Percentiles rank a stretch among this genome's conserved stretches.
Conservation (phyloP, 2,329 filamentous ascomycete genomes). For the Penicillium sp. region DNA sequence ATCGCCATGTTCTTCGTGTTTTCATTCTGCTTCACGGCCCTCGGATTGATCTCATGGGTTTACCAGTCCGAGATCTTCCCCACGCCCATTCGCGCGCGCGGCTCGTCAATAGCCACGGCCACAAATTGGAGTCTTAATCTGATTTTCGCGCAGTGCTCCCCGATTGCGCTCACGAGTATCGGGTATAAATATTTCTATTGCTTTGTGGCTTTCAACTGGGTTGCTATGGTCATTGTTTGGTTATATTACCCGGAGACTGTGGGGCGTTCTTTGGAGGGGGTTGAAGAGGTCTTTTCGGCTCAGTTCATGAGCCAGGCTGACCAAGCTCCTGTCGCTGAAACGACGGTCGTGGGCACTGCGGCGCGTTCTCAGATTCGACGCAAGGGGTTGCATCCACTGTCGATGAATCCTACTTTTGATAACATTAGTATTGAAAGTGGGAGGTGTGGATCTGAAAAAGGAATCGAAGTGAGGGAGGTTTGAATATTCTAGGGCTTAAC, state of each 20-base stretch:
- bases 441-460: slow-evolving; percentile 6
- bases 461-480: not conserved
- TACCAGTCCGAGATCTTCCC: slow-evolving; percentile 53
- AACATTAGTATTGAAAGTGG: slow-evolving; percentile 15
- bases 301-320: not conserved
- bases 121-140: slow-evolving; percentile 51
- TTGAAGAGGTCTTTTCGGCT: slow-evolving; percentile 30
- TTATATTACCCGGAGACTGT: slow-evolving; percentile 38
- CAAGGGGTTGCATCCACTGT: slow-evolving; percentile 23
- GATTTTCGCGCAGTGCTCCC: slow-evolving; percentile 54
- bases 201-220: slow-evolving; percentile 53
- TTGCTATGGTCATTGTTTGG: slow-evolving; percentile 39
- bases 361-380: slow-evolving; percentile 17
- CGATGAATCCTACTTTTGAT: slow-evolving; percentile 21
- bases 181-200: slow-evolving; percentile 55
- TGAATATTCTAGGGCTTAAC: not conserved
- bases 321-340: not conserved
- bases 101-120: slow-evolving; percentile 48
- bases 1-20: slow-evolving; percentile 54
- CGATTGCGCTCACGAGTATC: slow-evolving; percentile 45
- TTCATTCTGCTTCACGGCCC: slow-evolving; percentile 47
- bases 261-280: slow-evolving; percentile 34
- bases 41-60: slow-evolving; percentile 51
- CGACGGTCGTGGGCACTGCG: not conserved
- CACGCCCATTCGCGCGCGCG: slow-evolving; percentile 45